phyloP scores from a whole-genome alignment of 73 alveolate species.

The Paramecium caudatum region DNA sequence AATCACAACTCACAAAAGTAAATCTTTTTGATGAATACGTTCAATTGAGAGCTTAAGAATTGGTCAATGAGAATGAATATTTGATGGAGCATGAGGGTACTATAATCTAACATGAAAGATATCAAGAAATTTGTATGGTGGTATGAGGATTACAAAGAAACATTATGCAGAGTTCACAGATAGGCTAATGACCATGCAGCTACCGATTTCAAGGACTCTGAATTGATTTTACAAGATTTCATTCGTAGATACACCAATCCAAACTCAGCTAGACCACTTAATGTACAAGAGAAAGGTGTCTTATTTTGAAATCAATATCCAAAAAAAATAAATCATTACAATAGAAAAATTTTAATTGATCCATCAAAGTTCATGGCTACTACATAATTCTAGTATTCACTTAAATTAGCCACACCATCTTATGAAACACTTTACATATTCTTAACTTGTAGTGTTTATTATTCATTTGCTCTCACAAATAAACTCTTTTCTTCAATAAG shows the following conservation, averaged over 20 bases:
- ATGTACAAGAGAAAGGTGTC: conserved; percentile 22
- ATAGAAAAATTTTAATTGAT: conserved; percentile 47
- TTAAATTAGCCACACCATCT: conserved; percentile 39
- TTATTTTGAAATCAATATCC: conserved; percentile 1
- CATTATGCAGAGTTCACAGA: conserved; percentile 90
- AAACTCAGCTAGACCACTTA: conserved; percentile 79
- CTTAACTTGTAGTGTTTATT: conserved; percentile 35
- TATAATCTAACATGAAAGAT: conserved; percentile 13
- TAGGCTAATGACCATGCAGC: conserved; percentile 90
- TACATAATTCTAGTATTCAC: conserved; percentile 47
- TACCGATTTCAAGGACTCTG: conserved; percentile 89
- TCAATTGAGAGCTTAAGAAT: conserved; percentile 90
- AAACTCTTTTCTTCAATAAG: background rate
- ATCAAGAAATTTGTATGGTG: conserved; percentile 89
- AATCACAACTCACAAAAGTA: conserved; percentile 82
- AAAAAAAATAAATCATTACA: conserved; percentile 32
- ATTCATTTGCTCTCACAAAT: background rate
- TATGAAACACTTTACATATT: conserved; percentile 18
- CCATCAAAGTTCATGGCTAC: conserved; percentile 53
- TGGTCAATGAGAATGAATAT: conserved; percentile 86
- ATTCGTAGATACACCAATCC: conserved; percentile 90
- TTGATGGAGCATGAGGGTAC: conserved; percentile 81
- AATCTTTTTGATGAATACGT: conserved; percentile 91
- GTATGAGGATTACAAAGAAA: conserved; percentile 89
- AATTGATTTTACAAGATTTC: conserved; percentile 87